Base-by-base conservation (phyloP, 495 filamentous ascomycete genomes). In the Daldinia decipiens region DNA sequence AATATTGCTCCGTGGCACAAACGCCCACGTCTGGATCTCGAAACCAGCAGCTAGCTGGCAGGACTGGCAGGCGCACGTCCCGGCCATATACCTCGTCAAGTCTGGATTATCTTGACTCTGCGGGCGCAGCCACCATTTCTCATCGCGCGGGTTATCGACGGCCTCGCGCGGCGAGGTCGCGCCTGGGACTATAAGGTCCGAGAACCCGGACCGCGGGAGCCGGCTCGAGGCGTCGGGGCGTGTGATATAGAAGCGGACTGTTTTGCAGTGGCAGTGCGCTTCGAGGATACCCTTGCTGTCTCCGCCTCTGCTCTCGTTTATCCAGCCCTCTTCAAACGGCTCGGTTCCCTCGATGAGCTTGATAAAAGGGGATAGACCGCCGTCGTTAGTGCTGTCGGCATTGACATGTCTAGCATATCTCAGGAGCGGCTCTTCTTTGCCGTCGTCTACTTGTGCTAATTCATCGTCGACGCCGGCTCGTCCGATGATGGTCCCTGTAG, bases 11-110 rank as follows among this genome's bases (percentile, higher is more conserved):
- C 83, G 84, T 4, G 90, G 90, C 15, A 92, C 77, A 65, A 92
- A 93, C 0, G 87, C 83, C 90, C 91, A 93, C 8, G 83, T 76
- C 66, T 91, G 88, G 56, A 90, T 85, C 52, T 92, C 90, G 73
- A 88, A 90, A 3, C 91, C 91, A 4, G 85, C 85, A 4, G 80
- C 77, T 9, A 87, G 76, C 27, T 90, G 86, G 77, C 91, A 93
- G 2, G 86, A 86, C 4, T 74, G 78, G 76, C 91, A 93, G 0
- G 83, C 82, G 74, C 91, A 92, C n/a, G 85, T 85, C 4, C 89
- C 90, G 8, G 88, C 86, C 2, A 90, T 79, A 77, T 88, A 93
- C 51, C 81, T 85, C n/a, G 74, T 77, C 26, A 86, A 84, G 65
- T 85, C 79, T 45, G 78, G 79, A 72, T 47, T 19, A 21, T 15